phyloP scores from a whole-genome alignment of 2,329 filamentous ascomycete genomes.

The Penicillium sp. region DNA sequence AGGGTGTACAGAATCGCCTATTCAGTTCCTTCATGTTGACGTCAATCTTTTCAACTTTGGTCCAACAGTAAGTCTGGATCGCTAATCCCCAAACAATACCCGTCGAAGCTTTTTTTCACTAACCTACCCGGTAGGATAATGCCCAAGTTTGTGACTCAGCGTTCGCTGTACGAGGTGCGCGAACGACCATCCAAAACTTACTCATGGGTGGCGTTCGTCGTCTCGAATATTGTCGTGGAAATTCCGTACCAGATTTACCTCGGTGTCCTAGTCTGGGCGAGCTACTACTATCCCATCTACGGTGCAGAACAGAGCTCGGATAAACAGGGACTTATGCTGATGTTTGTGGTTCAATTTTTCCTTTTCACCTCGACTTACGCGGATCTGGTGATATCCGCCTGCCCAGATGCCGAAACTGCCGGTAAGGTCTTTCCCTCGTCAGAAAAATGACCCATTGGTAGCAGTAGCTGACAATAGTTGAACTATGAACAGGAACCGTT shows the following conservation, averaged over 20 bases:
- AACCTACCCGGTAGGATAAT: conserved; percentile 45
- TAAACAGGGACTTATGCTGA: conserved; percentile 10
- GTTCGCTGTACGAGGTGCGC: conserved; percentile 77
- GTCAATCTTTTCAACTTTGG: conserved; percentile 52
- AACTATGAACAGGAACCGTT: neutral
- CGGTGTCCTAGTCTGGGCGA: conserved; percentile 13
- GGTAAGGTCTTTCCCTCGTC: neutral
- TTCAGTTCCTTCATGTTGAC: conserved; percentile 78
- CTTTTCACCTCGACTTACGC: neutral
- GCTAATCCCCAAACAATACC: no score
- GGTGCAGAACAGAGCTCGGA: conserved; percentile 3
- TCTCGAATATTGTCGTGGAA: conserved; percentile 80
- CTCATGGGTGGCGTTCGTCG: conserved; percentile 80
- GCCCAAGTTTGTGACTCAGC: conserved; percentile 80
- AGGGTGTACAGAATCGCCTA: conserved; percentile 81
- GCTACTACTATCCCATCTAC: conserved; percentile 17
- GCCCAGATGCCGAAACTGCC: neutral
- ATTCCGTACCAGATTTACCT: conserved; percentile 69
- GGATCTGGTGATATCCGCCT: neutral
- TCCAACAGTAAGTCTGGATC: conserved; percentile 40
- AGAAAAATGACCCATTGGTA: no score
- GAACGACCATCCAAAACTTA: conserved; percentile 82
- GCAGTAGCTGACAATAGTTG: no score
- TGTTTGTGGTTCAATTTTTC: conserved; percentile 18
- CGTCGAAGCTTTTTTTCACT: no score